Percentiles rank a stretch among this genome's conserved stretches.
Conservation (phyloP, 179 eudicot genomes). For the Camellia oleifera region DNA sequence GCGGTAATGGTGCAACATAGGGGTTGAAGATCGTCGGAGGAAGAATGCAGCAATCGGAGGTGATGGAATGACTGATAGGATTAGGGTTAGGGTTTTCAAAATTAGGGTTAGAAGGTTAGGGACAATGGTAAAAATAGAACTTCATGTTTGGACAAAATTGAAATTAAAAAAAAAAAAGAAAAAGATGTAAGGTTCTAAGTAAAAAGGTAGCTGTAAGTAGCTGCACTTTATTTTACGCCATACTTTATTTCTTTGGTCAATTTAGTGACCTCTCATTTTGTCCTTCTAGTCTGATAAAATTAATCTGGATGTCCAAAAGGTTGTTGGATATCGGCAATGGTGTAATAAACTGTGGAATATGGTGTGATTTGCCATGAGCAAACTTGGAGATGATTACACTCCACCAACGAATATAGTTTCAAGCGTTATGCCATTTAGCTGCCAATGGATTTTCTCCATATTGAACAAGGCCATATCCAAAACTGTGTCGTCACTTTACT, state of each 20-base stretch:
- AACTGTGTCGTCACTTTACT: conserved; percentile 65
- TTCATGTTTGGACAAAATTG: too few relatives aligned
- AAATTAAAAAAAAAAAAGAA: too few relatives aligned
- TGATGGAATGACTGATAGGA: too few relatives aligned
- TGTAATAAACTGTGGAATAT: conserved; percentile 99
- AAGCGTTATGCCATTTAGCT: conserved; percentile 66
- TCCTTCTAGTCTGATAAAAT: conserved; percentile 78
- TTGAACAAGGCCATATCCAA: conserved; percentile 73
- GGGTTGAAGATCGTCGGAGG: too few relatives aligned
- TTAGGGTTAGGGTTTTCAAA: too few relatives aligned
- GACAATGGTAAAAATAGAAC: too few relatives aligned
- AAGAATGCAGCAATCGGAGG: too few relatives aligned
- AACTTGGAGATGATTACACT: conserved; percentile 73
- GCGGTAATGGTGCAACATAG: too few relatives aligned
- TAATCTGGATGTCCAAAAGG: conserved; percentile 85
- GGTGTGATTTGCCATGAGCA: conserved; percentile 82
- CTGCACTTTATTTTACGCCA: too few relatives aligned
- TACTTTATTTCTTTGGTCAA: background rate
- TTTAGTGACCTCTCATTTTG: conserved; percentile 12
- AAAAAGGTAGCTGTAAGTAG: too few relatives aligned
- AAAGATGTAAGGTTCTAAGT: too few relatives aligned
- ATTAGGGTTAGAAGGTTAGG: too few relatives aligned
- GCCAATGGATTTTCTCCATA: conserved; percentile 91
- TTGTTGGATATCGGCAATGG: conserved; percentile 96
- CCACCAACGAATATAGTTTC: conserved; percentile 59